These are phyloP conservation scores for Fusarium nematophilum DNA, from an alignment of 2,329 filamentous ascomycete genomes.

Conservation along the genomic window DNA sequence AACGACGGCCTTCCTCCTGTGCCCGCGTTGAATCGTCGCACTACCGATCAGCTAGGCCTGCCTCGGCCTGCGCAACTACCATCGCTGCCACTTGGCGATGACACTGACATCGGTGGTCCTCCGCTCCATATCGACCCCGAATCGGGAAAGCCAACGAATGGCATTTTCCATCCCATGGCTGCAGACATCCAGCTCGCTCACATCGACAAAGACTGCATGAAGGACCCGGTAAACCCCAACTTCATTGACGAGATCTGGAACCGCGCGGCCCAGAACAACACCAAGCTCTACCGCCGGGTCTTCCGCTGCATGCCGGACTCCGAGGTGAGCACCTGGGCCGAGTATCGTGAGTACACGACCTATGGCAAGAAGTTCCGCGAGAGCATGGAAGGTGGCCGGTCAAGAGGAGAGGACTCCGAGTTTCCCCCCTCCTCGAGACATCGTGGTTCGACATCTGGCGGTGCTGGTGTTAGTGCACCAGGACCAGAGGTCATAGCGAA, in stretches of 20 bases:
- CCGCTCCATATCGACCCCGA: conserved; percentile 65
- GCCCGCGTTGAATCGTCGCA: conserved; percentile 67
- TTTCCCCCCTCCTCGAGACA: conserved; percentile 52
- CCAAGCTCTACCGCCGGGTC: conserved; percentile 90
- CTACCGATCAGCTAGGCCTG: conserved; percentile 75
- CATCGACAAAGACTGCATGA: conserved; percentile 93
- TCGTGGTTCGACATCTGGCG: conserved; percentile 47
- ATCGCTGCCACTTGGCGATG: conserved; percentile 75
- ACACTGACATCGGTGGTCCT: conserved; percentile 85
- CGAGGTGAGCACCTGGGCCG: conserved; percentile 91
- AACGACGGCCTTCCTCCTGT: conserved; percentile 68
- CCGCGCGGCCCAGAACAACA: conserved; percentile 90
- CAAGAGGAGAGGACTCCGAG: conserved; percentile 62
- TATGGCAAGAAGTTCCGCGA: conserved; percentile 84
- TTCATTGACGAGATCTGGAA: conserved; percentile 94
- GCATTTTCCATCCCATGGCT: conserved; percentile 63
- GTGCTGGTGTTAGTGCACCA: conserved; percentile 57
- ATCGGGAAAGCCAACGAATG: conserved; percentile 59
- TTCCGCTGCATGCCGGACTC: conserved; percentile 98
- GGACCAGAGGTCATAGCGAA: conserved; percentile 54
- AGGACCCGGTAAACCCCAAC: conserved; percentile 81
- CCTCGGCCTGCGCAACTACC: conserved; percentile 76
- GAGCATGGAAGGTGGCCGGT: conserved; percentile 66
- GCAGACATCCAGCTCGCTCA: conserved; percentile 78
- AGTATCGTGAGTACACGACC: conserved; percentile 85